Evolutionary conservation across 148 eudicot species (phyloP).

Genomic region (Cornus florida): DNA sequence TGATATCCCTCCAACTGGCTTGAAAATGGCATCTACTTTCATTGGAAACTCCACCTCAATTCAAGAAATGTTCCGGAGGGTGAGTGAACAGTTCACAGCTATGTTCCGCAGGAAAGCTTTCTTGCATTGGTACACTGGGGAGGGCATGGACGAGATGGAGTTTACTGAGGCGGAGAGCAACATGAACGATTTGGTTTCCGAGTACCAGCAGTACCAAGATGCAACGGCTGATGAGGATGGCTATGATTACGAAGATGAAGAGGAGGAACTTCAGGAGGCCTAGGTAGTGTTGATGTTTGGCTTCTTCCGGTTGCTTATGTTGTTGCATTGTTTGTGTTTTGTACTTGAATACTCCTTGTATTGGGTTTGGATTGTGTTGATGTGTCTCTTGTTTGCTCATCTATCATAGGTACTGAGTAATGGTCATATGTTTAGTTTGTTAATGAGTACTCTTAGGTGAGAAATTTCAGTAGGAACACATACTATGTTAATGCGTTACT

Average conservation of each 20-base stretch:
- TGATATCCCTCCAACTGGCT: slow-evolving; percentile 56
- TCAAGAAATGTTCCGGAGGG: slow-evolving; percentile 51
- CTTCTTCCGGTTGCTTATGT: background rate
- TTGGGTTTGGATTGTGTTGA: background rate
- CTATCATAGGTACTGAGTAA: background rate
- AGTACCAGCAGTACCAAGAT: slow-evolving; percentile 54
- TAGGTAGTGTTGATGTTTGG: background rate
- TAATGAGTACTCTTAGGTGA: background rate
- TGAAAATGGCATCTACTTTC: slow-evolving; percentile 54
- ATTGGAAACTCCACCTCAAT: slow-evolving; percentile 60
- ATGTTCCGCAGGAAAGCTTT: slow-evolving; percentile 54
- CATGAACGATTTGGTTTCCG: slow-evolving; percentile 50
- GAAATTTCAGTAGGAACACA: background rate
- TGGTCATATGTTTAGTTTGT: background rate
- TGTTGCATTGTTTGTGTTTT: background rate
- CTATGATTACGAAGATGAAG: slow-evolving; percentile 46
- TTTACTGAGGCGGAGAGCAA: slow-evolving; percentile 48
- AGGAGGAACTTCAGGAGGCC: slow-evolving; percentile 29
- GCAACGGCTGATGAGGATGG: slow-evolving; percentile 51
- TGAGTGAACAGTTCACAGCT: slow-evolving; percentile 49
- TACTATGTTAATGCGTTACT: no score
- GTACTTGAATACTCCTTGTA: background rate
- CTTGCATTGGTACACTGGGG: slow-evolving; percentile 51
- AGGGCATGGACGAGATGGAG: slow-evolving; percentile 51
- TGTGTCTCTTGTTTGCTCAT: background rate